A percentile compares a stretch with the other conserved stretches of the same genome.
These are phyloP conservation scores for Wickerhamomyces tratensis DNA, from an alignment of 805 yeast genomes.

Conservation along the genomic window DNA sequence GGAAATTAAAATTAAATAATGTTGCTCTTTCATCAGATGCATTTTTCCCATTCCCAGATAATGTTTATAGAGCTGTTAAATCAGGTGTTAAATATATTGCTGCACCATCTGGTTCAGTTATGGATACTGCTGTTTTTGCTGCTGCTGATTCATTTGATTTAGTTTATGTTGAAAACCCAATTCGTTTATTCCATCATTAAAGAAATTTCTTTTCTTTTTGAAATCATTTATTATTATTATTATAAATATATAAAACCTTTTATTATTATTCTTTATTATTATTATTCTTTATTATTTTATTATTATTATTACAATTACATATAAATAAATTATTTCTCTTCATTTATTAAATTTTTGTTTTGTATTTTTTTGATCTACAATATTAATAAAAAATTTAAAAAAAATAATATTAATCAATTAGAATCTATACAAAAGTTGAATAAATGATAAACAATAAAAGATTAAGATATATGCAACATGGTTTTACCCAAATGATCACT, in stretches of 20 bases:
- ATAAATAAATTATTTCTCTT: too few relatives aligned
- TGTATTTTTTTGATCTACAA: too few relatives aligned
- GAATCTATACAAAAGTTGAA: background rate
- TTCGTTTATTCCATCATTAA: conserved; percentile 94
- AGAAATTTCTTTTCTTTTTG: too few relatives aligned
- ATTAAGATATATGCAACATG: conserved; percentile 87
- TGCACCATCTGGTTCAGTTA: conserved; percentile 96
- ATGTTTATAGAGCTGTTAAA: conserved; percentile 94
- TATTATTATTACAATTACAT: too few relatives aligned
- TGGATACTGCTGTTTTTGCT: conserved; percentile 91
- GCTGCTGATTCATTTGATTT: conserved; percentile 90
- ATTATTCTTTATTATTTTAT: too few relatives aligned
- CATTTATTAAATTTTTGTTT: too few relatives aligned
- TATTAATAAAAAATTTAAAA: too few relatives aligned
- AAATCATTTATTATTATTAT: background rate
- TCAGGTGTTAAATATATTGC: conserved; percentile 94
- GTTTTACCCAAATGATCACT: conserved; percentile 98
- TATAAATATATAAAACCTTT: background rate
- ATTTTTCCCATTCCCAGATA: conserved; percentile 99
- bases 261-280: background rate
- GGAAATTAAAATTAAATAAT: conserved; percentile 70
- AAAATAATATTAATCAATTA: too few relatives aligned
- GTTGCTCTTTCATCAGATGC: conserved; percentile 97
- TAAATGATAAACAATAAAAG: conserved; percentile 2
- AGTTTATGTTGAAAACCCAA: conserved; percentile 94